These are phyloP conservation scores for Curvularia verruculosa DNA, from an alignment of 2,329 filamentous ascomycete genomes.

Conservation along the genomic window DNA sequence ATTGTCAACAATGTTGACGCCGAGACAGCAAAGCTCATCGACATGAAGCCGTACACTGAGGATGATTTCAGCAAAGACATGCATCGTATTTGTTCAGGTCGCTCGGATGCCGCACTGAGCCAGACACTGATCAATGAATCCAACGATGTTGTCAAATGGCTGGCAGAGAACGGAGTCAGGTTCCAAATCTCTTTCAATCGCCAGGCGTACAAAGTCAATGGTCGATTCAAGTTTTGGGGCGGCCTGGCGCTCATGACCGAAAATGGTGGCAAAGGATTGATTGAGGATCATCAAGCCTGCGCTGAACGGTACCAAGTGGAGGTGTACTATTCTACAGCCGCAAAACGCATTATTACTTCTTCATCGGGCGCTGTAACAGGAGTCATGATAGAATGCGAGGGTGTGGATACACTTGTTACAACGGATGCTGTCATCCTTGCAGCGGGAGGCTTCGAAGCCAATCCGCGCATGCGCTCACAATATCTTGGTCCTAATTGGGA, in stretches of 20 bases:
- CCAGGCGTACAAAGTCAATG: constrained; percentile 69
- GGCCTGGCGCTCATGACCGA: constrained; percentile 65
- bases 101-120: constrained; percentile 59
- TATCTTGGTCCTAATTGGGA: constrained; percentile 68
- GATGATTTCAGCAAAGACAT: constrained; percentile 64
- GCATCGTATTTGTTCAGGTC: constrained; percentile 61
- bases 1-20: constrained; percentile 64
- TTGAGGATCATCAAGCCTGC: constrained; percentile 56
- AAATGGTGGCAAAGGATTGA: constrained; percentile 65
- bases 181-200: constrained; percentile 69
- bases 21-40: constrained; percentile 58
- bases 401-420: constrained; percentile 40
- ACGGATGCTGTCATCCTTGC: constrained; percentile 58
- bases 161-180: constrained; percentile 59
- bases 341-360: constrained; percentile 51
- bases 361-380: constrained; percentile 41
- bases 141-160: constrained; percentile 61
- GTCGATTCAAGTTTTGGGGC: constrained; percentile 69
- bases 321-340: constrained; percentile 56
- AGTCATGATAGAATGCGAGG: constrained; percentile 39
- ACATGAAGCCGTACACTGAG: constrained; percentile 63
- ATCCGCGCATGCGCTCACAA: constrained; percentile 61
- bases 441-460: constrained; percentile 70
- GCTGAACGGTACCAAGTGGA: constrained; percentile 54
- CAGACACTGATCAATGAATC: constrained; percentile 60